Evolutionary conservation across 2,329 filamentous ascomycete species (phyloP).

Genomic region (Botrytis paeoniae): DNA sequence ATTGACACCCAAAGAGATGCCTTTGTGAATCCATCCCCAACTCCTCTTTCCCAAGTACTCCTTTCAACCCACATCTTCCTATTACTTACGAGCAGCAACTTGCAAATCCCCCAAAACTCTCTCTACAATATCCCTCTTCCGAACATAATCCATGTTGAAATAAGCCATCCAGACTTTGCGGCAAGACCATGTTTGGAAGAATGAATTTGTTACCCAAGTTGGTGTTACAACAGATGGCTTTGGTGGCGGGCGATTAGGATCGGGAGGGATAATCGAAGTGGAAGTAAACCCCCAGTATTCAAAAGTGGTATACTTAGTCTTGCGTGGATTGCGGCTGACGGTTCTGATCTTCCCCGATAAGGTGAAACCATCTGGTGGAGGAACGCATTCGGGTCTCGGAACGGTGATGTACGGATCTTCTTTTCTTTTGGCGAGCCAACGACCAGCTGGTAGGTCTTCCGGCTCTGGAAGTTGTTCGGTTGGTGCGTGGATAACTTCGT

Average conservation of each 20-base stretch:
- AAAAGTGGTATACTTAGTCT: neutral
- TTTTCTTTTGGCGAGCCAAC: neutral
- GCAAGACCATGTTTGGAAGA: constrained; percentile 8
- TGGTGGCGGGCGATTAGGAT: constrained; percentile 9
- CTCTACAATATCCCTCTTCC: neutral
- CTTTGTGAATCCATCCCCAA: neutral
- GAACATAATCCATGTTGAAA: neutral
- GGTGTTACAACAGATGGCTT: neutral
- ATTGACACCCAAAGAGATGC: neutral
- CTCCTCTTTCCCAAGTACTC: neutral
- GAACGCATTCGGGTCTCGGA: neutral
- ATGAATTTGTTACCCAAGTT: neutral
- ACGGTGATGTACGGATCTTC: neutral
- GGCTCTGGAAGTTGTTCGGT: neutral
- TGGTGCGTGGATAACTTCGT: neutral
- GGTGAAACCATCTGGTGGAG: neutral
- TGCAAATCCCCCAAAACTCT: constrained; percentile 4
- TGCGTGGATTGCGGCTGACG: neutral
- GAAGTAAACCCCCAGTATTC: neutral
- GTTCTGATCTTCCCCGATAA: neutral
- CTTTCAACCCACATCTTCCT: neutral
- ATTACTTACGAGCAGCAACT: neutral
- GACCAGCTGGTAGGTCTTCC: neutral
- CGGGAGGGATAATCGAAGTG: neutral
- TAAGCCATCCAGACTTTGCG: neutral